phyloP scores from a whole-genome alignment of 202 grass and related monocot genomes.

The Alloteropsis angusta region DNA sequence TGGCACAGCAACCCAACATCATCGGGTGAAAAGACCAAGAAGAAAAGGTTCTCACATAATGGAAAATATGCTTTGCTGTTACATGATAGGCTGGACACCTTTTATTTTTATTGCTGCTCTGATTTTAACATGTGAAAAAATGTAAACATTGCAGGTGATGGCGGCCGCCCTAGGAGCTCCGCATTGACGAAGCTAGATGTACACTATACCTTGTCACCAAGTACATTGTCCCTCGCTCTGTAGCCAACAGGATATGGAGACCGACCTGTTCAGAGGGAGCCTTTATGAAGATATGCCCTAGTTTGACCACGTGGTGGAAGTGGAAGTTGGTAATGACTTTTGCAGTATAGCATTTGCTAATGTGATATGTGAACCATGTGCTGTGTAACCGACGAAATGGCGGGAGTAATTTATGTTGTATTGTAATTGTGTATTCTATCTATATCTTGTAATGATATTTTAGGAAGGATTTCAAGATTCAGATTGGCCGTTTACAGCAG shows the following conservation, averaged over 20 bases:
- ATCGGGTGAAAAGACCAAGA: conserved; percentile 78
- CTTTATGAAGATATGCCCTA: neutral
- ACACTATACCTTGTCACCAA: conserved; percentile 25
- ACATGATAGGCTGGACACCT: neutral
- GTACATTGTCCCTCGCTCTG: neutral
- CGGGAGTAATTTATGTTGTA: conserved; percentile 6
- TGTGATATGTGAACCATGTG: conserved; percentile 26
- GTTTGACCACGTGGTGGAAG: conserved; percentile 6
- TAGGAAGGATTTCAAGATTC: conserved; percentile 4
- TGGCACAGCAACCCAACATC: conserved; percentile 91
- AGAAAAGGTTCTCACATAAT: conserved; percentile 66
- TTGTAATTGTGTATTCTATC: conserved; percentile 20
- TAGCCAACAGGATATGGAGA: conserved; percentile 5
- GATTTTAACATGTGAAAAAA: conserved; percentile 29
- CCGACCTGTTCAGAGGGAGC: neutral
- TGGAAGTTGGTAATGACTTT: conserved; percentile 20
- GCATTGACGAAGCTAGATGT: conserved; percentile 34
- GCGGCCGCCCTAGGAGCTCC: neutral
- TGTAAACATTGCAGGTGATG: conserved; percentile 39
- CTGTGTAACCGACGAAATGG: conserved; percentile 18
- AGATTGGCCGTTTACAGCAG: neutral
- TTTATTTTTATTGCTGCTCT: neutral
- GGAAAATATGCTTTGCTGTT: neutral
- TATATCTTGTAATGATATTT: conserved; percentile 4
- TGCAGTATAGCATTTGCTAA: conserved; percentile 12